phyloP scores from a whole-genome alignment of 352 stramenopile genomes.

The Globisporangium echinulatum region DNA sequence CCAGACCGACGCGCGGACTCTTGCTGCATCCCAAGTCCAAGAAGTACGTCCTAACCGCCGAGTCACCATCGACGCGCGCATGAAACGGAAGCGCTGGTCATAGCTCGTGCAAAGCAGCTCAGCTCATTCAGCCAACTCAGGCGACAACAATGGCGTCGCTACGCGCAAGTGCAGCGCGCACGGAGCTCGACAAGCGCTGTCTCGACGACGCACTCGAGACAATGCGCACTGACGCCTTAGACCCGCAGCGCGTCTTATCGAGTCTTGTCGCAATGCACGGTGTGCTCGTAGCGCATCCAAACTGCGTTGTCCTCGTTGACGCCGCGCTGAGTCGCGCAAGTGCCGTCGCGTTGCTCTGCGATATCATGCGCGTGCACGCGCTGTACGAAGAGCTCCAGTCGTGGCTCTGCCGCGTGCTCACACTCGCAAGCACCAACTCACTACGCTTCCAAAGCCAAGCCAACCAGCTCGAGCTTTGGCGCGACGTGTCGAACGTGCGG shows the following conservation, averaged over 20 bases:
- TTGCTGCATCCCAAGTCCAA: too few relatives aligned
- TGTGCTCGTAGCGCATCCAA: slow-evolving; percentile 13
- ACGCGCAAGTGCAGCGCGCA: background rate
- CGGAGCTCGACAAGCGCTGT: slow-evolving; percentile 14
- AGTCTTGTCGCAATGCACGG: slow-evolving; percentile 17
- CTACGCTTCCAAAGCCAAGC: slow-evolving; percentile 37
- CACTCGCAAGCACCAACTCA: slow-evolving; percentile 12
- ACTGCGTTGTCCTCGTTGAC: slow-evolving; percentile 10
- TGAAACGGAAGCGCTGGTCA: too few relatives aligned
- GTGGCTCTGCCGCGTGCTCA: slow-evolving; percentile 22
- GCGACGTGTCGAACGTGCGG: slow-evolving; percentile 21
- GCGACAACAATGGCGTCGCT: background rate
- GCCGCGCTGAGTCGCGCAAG: slow-evolving; percentile 12
- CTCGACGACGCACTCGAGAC: slow-evolving; percentile 15
- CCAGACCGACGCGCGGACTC: too few relatives aligned
- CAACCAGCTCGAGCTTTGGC: slow-evolving; percentile 24
- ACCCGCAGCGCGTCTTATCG: slow-evolving; percentile 27
- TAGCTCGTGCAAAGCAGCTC: too few relatives aligned
- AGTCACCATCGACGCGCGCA: too few relatives aligned
- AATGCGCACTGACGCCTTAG: slow-evolving; percentile 10
- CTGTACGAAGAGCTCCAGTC: slow-evolving; percentile 39
- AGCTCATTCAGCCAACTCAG: too few relatives aligned
- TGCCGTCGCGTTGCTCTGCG: slow-evolving; percentile 16
- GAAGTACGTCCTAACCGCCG: too few relatives aligned
- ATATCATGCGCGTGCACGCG: slow-evolving; percentile 15